phyloP scores from a whole-genome alignment of 2,329 filamentous ascomycete genomes.

The Chalaropsis thielavioides region DNA sequence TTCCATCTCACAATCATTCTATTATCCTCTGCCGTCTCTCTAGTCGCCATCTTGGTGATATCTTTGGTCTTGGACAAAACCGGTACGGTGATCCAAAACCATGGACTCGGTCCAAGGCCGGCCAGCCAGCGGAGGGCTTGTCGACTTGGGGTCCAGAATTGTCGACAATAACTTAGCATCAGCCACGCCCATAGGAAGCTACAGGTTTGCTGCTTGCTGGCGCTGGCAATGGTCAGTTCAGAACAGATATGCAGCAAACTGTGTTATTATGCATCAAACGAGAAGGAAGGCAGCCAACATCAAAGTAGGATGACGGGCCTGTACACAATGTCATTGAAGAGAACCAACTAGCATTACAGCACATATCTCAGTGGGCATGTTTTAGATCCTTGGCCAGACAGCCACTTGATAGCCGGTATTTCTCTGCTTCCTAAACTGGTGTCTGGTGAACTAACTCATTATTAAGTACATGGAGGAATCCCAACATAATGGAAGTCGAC shows the following conservation, averaged over 20 bases:
- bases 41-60: neutral
- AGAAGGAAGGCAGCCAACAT: neutral
- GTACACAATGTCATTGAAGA: neutral
- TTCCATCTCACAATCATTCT: neutral
- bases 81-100: neutral
- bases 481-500: too few relatives aligned
- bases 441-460: neutral
- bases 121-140: neutral
- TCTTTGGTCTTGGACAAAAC: neutral
- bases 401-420: neutral
- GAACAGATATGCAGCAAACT: neutral
- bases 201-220: too few relatives aligned
- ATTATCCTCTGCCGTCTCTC: neutral
- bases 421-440: neutral
- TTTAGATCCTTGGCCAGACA: too few relatives aligned
- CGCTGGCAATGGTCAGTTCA: neutral
- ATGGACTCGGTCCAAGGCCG: neutral
- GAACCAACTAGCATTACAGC: neutral
- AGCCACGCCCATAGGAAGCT: too few relatives aligned
- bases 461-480: too few relatives aligned
- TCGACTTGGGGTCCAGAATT: too few relatives aligned
- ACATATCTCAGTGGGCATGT: too few relatives aligned
- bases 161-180: too few relatives aligned
- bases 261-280: neutral
- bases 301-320: neutral